A percentile compares a stretch with the other conserved stretches of the same genome.
Evolutionary conservation across 148 eudicot species (phyloP).

Genomic region (Heliosperma pusillum): DNA sequence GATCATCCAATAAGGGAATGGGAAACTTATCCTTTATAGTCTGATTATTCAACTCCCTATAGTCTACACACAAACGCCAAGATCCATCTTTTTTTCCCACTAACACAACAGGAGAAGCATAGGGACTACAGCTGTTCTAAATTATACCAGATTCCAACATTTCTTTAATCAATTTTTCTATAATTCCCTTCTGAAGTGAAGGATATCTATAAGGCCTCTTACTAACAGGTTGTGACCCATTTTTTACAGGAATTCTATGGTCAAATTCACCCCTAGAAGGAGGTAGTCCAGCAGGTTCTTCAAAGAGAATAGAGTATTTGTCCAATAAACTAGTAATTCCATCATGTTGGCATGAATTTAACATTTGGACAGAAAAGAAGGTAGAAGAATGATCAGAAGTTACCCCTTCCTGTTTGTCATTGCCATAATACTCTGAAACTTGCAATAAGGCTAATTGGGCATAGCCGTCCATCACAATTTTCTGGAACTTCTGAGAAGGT

Average conservation of each 20-base stretch:
- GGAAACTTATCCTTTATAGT: not conserved
- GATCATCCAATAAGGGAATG: not conserved
- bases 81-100: not conserved
- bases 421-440: not conserved
- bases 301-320: not conserved
- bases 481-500: not conserved
- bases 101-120: not conserved
- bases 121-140: not conserved
- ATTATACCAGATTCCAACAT: not conserved
- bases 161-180: not conserved
- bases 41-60: not conserved
- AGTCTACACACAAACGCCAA: too few relatives aligned
- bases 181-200: not conserved
- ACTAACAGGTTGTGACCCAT: not conserved
- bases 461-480: not conserved
- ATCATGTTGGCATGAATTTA: too few relatives aligned
- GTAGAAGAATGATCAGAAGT: too few relatives aligned
- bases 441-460: not conserved
- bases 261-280: not conserved
- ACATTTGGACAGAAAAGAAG: too few relatives aligned
- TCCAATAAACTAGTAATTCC: not conserved
- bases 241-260: not conserved
- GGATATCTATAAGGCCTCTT: not conserved
- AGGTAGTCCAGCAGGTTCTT: not conserved
- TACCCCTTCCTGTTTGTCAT: not conserved